Conservation (phyloP, 169 alveolate species). For the Eimeria praecox region DNA sequence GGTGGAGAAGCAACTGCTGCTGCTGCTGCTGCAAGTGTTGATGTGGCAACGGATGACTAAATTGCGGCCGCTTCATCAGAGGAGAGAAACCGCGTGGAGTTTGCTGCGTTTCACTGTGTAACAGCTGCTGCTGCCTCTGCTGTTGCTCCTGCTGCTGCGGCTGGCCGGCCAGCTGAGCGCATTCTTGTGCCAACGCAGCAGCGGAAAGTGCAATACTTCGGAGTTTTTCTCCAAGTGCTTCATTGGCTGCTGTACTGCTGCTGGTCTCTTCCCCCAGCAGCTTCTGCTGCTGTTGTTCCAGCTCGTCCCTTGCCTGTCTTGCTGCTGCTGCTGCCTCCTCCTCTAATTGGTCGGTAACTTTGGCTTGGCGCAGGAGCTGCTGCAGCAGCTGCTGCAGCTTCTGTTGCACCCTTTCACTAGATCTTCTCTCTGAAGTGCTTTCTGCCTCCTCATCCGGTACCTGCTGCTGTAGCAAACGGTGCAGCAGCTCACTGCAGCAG, state of each 20-base stretch:
- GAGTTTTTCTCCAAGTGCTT: slow-evolving; percentile 26
- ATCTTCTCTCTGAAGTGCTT: slow-evolving; percentile 24
- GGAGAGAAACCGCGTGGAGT: slow-evolving; percentile 51
- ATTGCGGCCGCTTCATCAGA: slow-evolving; percentile 39
- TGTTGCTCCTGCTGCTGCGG: slow-evolving; percentile 37
- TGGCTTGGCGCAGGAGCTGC: slow-evolving; percentile 72
- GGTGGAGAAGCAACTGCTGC: slow-evolving; percentile 54
- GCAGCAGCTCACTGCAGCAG: slow-evolving; percentile 74
- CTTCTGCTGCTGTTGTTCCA: slow-evolving; percentile 66
- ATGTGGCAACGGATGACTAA: slow-evolving; percentile 58
- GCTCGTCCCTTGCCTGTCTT: slow-evolving; percentile 44
- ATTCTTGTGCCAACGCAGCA: slow-evolving; percentile 55
- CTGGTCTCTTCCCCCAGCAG: slow-evolving; percentile 24
- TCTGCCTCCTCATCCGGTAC: slow-evolving; percentile 56
- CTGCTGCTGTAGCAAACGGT: slow-evolving; percentile 70
- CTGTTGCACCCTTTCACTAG: slow-evolving; percentile 67
- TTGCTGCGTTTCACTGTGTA: slow-evolving; percentile 22
- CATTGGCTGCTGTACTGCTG: slow-evolving; percentile 41
- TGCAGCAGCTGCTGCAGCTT: slow-evolving; percentile 71
- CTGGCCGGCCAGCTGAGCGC: slow-evolving; percentile 65
- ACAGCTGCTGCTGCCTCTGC: slow-evolving; percentile 60
- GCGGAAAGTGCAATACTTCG: slow-evolving; percentile 53
- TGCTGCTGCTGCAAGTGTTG: slow-evolving; percentile 72
- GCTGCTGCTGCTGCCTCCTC: slow-evolving; percentile 67
- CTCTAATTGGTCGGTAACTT: slow-evolving; percentile 43